Evolutionary conservation across 106 monocot genomes (phyloP).

Genomic region (Iris macrosiphon): DNA sequence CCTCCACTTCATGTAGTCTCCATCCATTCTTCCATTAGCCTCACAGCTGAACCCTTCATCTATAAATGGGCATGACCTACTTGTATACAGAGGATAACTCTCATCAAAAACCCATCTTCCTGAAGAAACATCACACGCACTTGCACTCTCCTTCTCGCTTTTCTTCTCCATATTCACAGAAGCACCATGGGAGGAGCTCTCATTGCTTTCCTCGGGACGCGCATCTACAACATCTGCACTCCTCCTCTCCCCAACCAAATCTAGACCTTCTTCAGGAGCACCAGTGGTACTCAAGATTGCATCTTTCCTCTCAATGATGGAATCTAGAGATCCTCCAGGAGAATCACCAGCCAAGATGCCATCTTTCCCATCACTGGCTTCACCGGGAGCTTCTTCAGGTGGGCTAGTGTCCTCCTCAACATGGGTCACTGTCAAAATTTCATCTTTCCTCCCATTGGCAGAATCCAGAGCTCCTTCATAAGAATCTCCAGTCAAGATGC

Average conservation of each 20-base stretch:
- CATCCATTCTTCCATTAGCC: slow-evolving; percentile 70
- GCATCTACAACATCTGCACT: neutral
- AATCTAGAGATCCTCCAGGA: slow-evolving; percentile 1
- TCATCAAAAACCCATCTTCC: slow-evolving; percentile 87
- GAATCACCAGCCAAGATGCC: slow-evolving; percentile 16
- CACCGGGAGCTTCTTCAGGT: slow-evolving; percentile 5
- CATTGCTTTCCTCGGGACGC: neutral
- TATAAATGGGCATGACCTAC: slow-evolving; percentile 55
- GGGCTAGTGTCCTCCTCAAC: neutral
- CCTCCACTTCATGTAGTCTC: slow-evolving; percentile 80
- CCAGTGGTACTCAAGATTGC: slow-evolving; percentile 1
- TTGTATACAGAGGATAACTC: slow-evolving; percentile 61
- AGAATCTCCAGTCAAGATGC: slow-evolving; percentile 4
- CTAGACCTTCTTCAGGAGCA: slow-evolving; percentile 13
- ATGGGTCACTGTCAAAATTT: neutral
- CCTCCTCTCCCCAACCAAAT: slow-evolving; percentile 5
- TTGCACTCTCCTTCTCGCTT: slow-evolving; percentile 8
- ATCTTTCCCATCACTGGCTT: slow-evolving; percentile 15
- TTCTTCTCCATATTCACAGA: neutral
- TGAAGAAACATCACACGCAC: slow-evolving; percentile 51
- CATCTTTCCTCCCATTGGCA: neutral
- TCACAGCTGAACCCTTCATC: slow-evolving; percentile 91
- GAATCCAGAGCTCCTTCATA: neutral
- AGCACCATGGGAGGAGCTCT: neutral
- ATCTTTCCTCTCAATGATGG: slow-evolving; percentile 9